A percentile compares a stretch with the other conserved stretches of the same genome.
phyloP scores from a whole-genome alignment of 371 early-diverging fungal species.

The Rhizopus microsporus region DNA sequence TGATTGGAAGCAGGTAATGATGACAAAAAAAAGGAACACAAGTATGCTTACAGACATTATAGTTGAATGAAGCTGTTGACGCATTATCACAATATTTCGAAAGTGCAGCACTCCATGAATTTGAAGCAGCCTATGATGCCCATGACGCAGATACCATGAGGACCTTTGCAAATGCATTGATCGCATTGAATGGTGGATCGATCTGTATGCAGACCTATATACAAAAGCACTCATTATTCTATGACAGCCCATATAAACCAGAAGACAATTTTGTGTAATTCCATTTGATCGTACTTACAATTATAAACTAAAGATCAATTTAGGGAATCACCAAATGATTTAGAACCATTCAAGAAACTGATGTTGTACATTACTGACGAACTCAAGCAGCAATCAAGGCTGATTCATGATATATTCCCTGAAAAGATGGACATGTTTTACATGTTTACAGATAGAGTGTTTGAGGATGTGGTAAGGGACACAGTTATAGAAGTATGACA shows the following conservation, averaged over 20 bases:
- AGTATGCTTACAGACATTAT: background rate
- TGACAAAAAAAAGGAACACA: background rate
- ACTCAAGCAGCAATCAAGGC: conserved; percentile 60
- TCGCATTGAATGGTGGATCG: conserved; percentile 78
- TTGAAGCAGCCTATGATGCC: conserved; percentile 79
- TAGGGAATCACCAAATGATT: conserved; percentile 32
- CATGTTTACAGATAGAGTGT: conserved; percentile 61
- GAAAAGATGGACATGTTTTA: conserved; percentile 62
- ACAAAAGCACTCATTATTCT: conserved; percentile 86
- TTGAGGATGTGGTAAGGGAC: conserved; percentile 65
- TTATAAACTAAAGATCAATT: background rate
- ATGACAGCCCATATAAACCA: conserved; percentile 70
- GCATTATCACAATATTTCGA: conserved; percentile 82
- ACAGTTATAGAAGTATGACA: background rate
- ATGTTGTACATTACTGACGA: conserved; percentile 54
- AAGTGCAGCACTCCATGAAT: conserved; percentile 73
- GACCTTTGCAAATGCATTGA: conserved; percentile 65
- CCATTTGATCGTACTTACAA: background rate
- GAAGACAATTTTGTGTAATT: conserved; percentile 60
- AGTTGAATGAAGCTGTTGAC: conserved; percentile 55
- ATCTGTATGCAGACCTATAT: conserved; percentile 80
- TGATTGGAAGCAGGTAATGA: conserved; percentile 54
- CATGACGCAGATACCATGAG: conserved; percentile 70
- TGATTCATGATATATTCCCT: conserved; percentile 71
- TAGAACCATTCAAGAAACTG: conserved; percentile 43